Conservation (phyloP, 495 filamentous ascomycete species). For the Penicillium salamii region DNA sequence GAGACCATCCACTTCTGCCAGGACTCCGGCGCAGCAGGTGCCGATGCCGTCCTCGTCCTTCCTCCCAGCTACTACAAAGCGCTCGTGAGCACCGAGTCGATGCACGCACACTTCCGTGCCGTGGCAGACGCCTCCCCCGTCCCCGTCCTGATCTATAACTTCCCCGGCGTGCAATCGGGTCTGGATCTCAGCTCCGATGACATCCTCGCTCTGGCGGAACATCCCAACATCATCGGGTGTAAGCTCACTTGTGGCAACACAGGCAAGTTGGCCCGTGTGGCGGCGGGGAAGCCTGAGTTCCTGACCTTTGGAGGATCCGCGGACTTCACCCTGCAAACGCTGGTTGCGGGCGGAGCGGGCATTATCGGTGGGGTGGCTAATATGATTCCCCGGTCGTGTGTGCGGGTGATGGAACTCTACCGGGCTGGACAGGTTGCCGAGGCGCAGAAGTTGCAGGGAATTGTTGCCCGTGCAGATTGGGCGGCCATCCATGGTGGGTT, state of each 20-base stretch:
- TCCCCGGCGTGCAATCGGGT: conserved; percentile 75
- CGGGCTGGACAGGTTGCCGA: conserved; percentile 63
- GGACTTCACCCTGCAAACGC: conserved; percentile 83
- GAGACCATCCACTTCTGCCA: conserved; percentile 79
- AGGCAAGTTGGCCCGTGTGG: conserved; percentile 81
- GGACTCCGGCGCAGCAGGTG: conserved; percentile 71
- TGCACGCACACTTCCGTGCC: conserved; percentile 71
- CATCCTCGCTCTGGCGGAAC: conserved; percentile 68
- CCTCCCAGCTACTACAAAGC: conserved; percentile 83
- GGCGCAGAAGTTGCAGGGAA: conserved; percentile 72
- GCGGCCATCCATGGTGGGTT: conserved; percentile 82
- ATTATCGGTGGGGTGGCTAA: conserved; percentile 85
- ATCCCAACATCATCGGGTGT: conserved; percentile 84
- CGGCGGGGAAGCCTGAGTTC: conserved; percentile 63
- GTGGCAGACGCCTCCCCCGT: conserved; percentile 81
- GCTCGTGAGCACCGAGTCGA: conserved; percentile 52
- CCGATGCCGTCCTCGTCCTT: conserved; percentile 80
- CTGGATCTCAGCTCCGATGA: conserved; percentile 80
- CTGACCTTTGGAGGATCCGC: conserved; percentile 83
- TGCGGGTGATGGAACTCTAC: conserved; percentile 71
- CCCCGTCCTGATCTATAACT: conserved; percentile 92
- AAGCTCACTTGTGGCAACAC: conserved; percentile 96
- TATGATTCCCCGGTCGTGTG: conserved; percentile 74
- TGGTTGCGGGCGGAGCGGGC: conserved; percentile 80
- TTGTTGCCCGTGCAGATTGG: conserved; percentile 85